Conservation (phyloP, 495 filamentous ascomycete species). For the Aspergillus avenaceus region DNA sequence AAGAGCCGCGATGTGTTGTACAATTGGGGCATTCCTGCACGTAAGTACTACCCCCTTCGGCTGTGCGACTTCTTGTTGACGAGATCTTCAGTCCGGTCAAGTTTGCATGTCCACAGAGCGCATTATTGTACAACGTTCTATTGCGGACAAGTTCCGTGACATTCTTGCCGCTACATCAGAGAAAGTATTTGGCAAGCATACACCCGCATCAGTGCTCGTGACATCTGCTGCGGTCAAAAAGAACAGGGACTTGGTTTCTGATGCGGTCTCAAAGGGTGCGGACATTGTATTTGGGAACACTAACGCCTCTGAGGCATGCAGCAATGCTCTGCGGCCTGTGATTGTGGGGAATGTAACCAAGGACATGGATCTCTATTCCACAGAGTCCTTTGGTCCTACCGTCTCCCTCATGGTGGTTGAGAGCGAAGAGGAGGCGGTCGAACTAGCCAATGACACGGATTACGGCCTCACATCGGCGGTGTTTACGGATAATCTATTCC, state of each 20-base stretch:
- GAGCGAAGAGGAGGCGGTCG: conserved; percentile 45
- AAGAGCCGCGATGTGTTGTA: conserved; percentile 48
- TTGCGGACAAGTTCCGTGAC: conserved; percentile 62
- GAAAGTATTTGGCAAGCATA: conserved; percentile 44
- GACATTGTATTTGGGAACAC: conserved; percentile 57
- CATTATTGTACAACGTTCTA: conserved; percentile 71
- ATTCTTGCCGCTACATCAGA: conserved; percentile 43
- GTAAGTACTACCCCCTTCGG: conserved; percentile 19
- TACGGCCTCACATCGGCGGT: conserved; percentile 48
- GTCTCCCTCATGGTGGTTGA: conserved; percentile 53
- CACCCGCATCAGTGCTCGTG: conserved; percentile 58
- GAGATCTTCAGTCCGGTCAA: conserved; percentile 57
- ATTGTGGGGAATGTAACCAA: conserved; percentile 66
- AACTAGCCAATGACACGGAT: conserved; percentile 49
- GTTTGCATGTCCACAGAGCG: conserved; percentile 92
- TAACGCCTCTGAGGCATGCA: conserved; percentile 37
- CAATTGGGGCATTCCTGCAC: conserved; percentile 51
- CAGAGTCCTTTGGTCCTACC: conserved; percentile 79
- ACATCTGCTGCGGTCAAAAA: conserved; percentile 57
- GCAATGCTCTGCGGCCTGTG: conserved; percentile 64
- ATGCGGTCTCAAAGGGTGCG: conserved; percentile 69
- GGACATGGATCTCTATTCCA: conserved; percentile 78
- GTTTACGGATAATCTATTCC: conserved; percentile 45
- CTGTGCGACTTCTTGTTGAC: conserved; percentile 2
- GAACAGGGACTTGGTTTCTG: conserved; percentile 60